Evolutionary conservation across 192 early-diverging fungal species (phyloP), one percentile per base, ranked within the genome.

Genomic region (Coemansia sp.): DNA sequence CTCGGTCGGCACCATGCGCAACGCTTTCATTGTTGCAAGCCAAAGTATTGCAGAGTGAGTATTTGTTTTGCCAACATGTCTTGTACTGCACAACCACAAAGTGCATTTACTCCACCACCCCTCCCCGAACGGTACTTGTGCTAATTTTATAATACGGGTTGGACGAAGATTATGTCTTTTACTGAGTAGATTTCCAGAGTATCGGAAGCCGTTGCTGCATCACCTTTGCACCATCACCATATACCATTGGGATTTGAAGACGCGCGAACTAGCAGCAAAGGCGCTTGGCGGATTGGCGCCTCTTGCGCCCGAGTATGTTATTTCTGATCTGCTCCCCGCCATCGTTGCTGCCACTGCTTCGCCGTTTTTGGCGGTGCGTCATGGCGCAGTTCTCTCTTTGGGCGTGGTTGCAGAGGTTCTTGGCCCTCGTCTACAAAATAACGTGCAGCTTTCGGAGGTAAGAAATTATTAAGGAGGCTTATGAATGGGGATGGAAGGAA

Each of bases 201-300:
- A 99, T 67, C 78, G 87, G 26, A 68, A 84, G 56, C 86, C 85
- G 45, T 75, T 98, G 30, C 77, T 95, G 23, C 68, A 84, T 13
- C 92, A 95, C 64, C 72, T 97, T 2, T 71, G 90, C 10, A 82
- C 79, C 2, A 63, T 81, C 28, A 90, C 89, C 5, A 72, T 90
- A 6, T 64, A 82, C 42, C 96, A 99, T 67, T 99, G 97, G 97
- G 95, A 99, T 64, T 74, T 86, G 46, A 61, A 72, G 26, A 90
- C 96, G 53, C 86, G 97, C 7, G 85, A 87, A 16, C 77, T 96
- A 29, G 91, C 90, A 0, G 87, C 91, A 13, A 85, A 90, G 30
- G 77, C 93, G 1, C 76, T 99, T 66, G 78, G 81, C 9, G 80
- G 73, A 21, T 73, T 99, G 20, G 84, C 86, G 31, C 74, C 82